These are phyloP conservation scores for Nidularia pulvinata DNA, from an alignment of 768 basidiomycete species.

Conservation along the genomic window DNA sequence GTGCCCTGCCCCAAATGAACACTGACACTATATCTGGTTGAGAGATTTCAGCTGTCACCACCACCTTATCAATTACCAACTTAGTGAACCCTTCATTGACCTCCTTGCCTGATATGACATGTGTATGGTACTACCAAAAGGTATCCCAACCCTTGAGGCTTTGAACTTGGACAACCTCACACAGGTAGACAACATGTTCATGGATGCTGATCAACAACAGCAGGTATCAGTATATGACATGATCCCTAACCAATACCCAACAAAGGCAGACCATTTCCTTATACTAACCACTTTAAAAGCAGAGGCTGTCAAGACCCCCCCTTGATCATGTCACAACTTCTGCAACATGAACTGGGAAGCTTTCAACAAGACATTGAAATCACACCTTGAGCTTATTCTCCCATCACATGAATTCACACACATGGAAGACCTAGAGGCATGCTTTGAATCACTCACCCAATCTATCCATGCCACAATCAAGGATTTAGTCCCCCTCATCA, in stretches of 20 bases:
- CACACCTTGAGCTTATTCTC: not conserved
- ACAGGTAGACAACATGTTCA: not conserved
- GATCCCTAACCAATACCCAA: not conserved
- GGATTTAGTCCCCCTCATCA: not conserved
- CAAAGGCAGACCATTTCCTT: not conserved
- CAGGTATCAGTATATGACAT: not conserved
- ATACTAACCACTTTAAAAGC: not conserved
- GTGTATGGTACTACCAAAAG: not conserved
- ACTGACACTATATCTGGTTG: not conserved
- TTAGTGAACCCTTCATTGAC: not conserved
- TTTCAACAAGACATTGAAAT: not conserved
- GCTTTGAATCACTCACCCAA: not conserved
- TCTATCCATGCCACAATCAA: not conserved
- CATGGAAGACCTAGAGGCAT: not conserved
- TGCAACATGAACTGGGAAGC: not conserved
- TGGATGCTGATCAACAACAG: not conserved
- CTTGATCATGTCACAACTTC: not conserved
- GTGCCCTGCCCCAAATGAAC: not conserved
- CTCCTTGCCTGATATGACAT: not conserved
- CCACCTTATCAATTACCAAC: no score
- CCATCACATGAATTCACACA: not conserved
- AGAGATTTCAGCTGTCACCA: not conserved
- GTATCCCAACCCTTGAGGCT: not conserved
- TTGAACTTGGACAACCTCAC: not conserved
- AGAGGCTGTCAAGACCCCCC: not conserved